phyloP scores from a whole-genome alignment of 1,284 basidiomycete genomes.

The Dichomitus squalens region DNA sequence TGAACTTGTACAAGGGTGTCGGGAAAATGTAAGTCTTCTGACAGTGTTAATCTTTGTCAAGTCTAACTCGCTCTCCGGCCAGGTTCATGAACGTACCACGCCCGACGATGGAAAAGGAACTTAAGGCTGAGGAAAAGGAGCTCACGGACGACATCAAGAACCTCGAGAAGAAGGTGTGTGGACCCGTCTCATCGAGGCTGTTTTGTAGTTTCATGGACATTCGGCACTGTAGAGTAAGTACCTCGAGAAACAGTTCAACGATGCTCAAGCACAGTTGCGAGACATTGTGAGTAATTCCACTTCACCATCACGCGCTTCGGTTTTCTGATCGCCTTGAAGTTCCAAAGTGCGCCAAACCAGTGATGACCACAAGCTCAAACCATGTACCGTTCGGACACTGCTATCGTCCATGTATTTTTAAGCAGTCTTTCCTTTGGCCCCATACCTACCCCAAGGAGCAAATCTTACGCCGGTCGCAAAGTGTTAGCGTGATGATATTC shows the following conservation, averaged over 20 bases:
- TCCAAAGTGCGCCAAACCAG: constrained; percentile 62
- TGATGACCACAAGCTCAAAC: constrained; percentile 15
- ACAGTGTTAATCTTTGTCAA: background rate
- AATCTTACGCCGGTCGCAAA: no score
- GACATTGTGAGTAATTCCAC: constrained; percentile 70
- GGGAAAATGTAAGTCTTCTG: constrained; percentile 79
- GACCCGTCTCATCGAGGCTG: background rate
- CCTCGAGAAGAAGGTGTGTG: constrained; percentile 75
- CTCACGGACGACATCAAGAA: constrained; percentile 79
- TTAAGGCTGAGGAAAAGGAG: constrained; percentile 78
- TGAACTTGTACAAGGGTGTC: constrained; percentile 87
- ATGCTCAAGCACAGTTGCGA: constrained; percentile 82
- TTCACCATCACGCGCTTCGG: background rate
- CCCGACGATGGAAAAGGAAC: constrained; percentile 72
- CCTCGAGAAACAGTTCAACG: constrained; percentile 88
- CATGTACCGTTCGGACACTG: background rate
- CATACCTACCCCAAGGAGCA: no score
- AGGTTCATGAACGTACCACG: constrained; percentile 93
- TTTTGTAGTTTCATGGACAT: background rate
- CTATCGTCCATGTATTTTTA: background rate
- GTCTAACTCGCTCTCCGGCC: constrained; percentile 3
- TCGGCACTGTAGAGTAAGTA: constrained; percentile 70
- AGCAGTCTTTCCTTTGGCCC: background rate
- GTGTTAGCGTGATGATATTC: background rate
- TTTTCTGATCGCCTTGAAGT: constrained; percentile 39